These are phyloP conservation scores for Anthracocystis panici-leucophaei DNA, from an alignment of 1,284 basidiomycete genomes.

Conservation along the genomic window DNA sequence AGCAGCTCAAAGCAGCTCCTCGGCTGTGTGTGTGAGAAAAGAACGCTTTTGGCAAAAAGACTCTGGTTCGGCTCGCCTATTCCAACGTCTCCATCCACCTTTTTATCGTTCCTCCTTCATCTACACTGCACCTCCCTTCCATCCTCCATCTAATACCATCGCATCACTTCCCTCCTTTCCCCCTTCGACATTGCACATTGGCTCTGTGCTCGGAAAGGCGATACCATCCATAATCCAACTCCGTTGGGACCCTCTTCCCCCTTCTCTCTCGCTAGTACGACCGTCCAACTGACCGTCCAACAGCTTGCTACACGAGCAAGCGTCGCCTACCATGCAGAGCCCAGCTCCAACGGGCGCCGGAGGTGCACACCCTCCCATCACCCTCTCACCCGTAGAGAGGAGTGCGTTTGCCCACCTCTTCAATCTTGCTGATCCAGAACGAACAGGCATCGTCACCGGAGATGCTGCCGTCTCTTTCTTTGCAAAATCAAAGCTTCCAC, in stretches of 20 bases:
- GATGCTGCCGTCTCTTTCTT: constrained; percentile 68
- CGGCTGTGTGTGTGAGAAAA: background rate
- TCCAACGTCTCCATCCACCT: too few relatives aligned
- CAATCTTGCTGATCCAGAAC: constrained; percentile 61
- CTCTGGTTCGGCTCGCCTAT: background rate
- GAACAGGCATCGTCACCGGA: constrained; percentile 64
- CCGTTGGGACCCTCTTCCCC: background rate
- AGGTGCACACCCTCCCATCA: constrained; percentile 31
- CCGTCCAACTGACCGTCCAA: too few relatives aligned
- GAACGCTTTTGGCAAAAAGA: constrained; percentile 7
- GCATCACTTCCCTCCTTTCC: background rate
- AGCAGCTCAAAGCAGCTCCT: background rate
- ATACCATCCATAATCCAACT: background rate
- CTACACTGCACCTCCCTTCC: background rate
- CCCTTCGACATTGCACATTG: too few relatives aligned
- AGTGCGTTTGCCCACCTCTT: constrained; percentile 65
- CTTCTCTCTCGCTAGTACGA: background rate
- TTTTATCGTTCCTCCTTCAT: background rate
- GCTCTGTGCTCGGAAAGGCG: background rate
- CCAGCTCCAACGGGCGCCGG: constrained; percentile 44
- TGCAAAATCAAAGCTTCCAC: constrained; percentile 63
- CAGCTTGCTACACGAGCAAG: background rate
- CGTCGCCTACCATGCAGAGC: constrained; percentile 42
- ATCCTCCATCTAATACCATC: background rate
- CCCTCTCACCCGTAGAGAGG: constrained; percentile 57